Conservation (phyloP, 768 basidiomycete genomes). For the Leucocoprinus birnbaumii region DNA sequence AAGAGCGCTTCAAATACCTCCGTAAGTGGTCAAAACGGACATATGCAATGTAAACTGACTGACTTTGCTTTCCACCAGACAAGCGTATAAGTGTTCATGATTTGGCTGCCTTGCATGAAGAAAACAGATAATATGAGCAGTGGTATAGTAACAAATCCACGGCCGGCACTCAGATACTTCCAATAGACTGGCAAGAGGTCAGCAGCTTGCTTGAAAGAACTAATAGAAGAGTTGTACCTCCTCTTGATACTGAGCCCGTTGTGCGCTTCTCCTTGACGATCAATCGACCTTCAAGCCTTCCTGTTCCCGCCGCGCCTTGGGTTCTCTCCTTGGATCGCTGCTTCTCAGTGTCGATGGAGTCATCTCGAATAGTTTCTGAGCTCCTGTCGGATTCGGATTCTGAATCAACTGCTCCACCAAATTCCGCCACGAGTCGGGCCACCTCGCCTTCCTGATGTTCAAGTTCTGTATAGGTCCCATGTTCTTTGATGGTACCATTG, state of each 20-base stretch:
- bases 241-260: conserved; percentile 58
- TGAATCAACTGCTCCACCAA: conserved; percentile 45
- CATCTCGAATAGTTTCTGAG: conserved; percentile 1
- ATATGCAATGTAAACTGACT: too few species aligned
- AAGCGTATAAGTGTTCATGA: conserved; percentile 64
- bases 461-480: conserved; percentile 59
- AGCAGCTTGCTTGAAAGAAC: neutral
- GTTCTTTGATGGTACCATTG: conserved; percentile 70
- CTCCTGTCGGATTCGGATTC: conserved; percentile 20
- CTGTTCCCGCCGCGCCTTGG: conserved; percentile 39
- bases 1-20: conserved; percentile 33
- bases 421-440: conserved; percentile 55
- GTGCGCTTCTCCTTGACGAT: conserved; percentile 64
- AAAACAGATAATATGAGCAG: conserved; percentile 46
- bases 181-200: conserved; percentile 46
- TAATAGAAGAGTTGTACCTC: conserved; percentile 30
- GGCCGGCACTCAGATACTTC: conserved; percentile 55
- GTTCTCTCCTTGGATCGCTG: conserved; percentile 7
- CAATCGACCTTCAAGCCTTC: conserved; percentile 63
- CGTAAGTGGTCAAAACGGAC: too few species aligned
- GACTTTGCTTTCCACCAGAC: conserved; percentile 73
- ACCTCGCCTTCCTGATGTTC: conserved; percentile 49
- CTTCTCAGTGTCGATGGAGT: conserved; percentile 10
- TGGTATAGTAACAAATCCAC: conserved; percentile 46
- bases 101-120: conserved; percentile 59